Percentiles rank a stretch among this genome's conserved stretches.
These are phyloP conservation scores for Tilletia setariae DNA, from an alignment of 1,284 basidiomycete genomes.

Conservation along the genomic window DNA sequence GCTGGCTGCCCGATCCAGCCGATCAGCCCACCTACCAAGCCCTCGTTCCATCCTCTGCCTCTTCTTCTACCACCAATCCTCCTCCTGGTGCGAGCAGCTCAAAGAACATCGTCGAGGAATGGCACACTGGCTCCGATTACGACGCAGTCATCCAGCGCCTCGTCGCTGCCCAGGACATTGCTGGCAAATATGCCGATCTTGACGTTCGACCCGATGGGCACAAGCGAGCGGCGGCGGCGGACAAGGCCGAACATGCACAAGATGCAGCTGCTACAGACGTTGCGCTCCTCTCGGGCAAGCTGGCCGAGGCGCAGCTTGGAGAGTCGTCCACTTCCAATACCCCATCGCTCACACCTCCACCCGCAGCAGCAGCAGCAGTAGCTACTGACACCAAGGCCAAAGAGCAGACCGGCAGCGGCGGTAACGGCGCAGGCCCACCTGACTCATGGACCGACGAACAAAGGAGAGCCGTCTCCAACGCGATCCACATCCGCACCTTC, in stretches of 20 bases:
- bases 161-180: constrained; percentile 5
- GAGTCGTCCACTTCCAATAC: too few relatives aligned
- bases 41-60: constrained; percentile 47
- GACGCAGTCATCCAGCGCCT: constrained; percentile 9
- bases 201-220: not conserved
- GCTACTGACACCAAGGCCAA: too few relatives aligned
- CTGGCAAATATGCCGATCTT: constrained; percentile 7
- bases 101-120: not conserved
- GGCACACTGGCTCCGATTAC: not conserved
- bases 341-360: too few relatives aligned
- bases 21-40: constrained; percentile 63
- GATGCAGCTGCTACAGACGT: too few relatives aligned
- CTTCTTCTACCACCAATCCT: not conserved
- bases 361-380: too few relatives aligned
- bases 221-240: too few relatives aligned
- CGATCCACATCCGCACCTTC: constrained; percentile 54
- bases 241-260: too few relatives aligned
- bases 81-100: not conserved
- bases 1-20: constrained; percentile 81
- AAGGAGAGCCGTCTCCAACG: constrained; percentile 18
- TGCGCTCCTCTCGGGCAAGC: too few relatives aligned
- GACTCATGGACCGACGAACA: constrained; percentile 62
- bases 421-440: constrained; percentile 58
- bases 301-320: too few relatives aligned
- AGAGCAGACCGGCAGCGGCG: not conserved